These are phyloP conservation scores for Phoma sp. DNA, from an alignment of 2,329 filamentous ascomycete species.

Conservation along the genomic window DNA sequence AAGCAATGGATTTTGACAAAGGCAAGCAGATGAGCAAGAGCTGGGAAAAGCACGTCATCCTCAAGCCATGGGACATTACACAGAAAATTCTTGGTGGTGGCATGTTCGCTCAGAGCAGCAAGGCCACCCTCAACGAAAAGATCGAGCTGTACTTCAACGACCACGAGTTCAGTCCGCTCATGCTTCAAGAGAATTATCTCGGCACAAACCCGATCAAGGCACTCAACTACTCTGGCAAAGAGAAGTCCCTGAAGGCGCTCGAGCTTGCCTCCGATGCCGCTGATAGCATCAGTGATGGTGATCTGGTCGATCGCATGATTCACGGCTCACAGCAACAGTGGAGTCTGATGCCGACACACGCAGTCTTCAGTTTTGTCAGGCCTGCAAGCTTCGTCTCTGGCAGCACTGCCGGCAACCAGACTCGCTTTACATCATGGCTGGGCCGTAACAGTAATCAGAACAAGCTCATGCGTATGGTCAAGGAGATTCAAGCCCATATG, in stretches of 20 bases:
- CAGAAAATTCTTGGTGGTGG: constrained; percentile 88
- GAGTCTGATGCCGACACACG: constrained; percentile 97
- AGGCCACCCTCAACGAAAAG: constrained; percentile 92
- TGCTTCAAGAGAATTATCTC: constrained; percentile 98
- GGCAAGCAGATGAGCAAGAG: constrained; percentile 94
- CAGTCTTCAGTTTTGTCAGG: constrained; percentile 91
- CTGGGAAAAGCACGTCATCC: constrained; percentile 96
- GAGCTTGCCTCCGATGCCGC: constrained; percentile 88
- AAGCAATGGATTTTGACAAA: constrained; percentile 80
- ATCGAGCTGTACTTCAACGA: constrained; percentile 99
- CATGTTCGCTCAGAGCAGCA: constrained; percentile 83
- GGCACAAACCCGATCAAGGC: constrained; percentile 76
- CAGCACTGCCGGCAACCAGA: constrained; percentile 68
- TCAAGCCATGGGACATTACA: constrained; percentile 98
- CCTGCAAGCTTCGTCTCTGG: constrained; percentile 88
- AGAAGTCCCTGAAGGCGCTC: constrained; percentile 79
- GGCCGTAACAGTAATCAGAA: constrained; percentile 88
- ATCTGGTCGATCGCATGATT: constrained; percentile 96
- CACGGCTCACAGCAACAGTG: constrained; percentile 98
- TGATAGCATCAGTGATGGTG: constrained; percentile 95
- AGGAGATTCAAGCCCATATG: constrained; percentile 98
- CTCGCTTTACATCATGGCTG: constrained; percentile 88
- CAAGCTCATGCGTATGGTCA: constrained; percentile 78
- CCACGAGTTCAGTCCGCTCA: constrained; percentile 94
- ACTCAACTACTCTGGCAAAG: constrained; percentile 67